Percentiles rank a stretch among this genome's conserved stretches.
Conservation (phyloP, 129 eudicot genomes). For the Centrapalus pauciflorus region DNA sequence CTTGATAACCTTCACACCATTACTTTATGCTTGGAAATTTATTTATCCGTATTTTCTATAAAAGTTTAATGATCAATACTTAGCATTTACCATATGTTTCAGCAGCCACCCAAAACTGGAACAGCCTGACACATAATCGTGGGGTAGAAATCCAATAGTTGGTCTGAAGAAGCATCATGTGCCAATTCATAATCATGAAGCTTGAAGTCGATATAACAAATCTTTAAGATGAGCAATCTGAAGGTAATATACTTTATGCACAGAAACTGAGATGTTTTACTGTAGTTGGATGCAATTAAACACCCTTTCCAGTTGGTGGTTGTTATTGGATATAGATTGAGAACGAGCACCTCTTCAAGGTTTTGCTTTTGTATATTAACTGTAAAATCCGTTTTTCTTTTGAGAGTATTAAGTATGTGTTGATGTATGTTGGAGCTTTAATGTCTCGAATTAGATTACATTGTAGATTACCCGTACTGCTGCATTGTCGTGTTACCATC, state of each 20-base stretch:
- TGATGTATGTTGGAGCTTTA: conserved; percentile 14
- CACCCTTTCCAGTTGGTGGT: conserved; percentile 20
- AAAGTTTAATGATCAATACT: neutral
- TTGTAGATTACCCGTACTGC: too few species aligned
- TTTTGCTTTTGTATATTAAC: conserved; percentile 27
- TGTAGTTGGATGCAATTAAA: conserved; percentile 28
- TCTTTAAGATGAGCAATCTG: conserved; percentile 14
- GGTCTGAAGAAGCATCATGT: conserved; percentile 10
- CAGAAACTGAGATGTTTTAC: conserved; percentile 20
- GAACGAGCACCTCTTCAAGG: conserved; percentile 16
- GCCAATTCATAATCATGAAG: conserved; percentile 5
- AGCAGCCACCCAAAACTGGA: conserved; percentile 68
- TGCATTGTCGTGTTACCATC: too few species aligned
- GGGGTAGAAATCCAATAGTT: neutral
- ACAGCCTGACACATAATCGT: conserved; percentile 21
- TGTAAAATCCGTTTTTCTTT: conserved; percentile 21
- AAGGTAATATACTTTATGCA: conserved; percentile 12
- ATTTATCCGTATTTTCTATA: too few species aligned
- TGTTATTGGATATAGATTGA: conserved; percentile 24
- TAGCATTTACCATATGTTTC: neutral
- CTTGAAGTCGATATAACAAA: conserved; percentile 10
- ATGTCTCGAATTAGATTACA: conserved; percentile 7
- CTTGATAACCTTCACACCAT: too few species aligned
- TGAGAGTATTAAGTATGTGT: conserved; percentile 24
- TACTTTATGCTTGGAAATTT: too few species aligned